Evolutionary conservation across 2,329 filamentous ascomycete genomes (phyloP).

Genomic region (Penicillium digitatum): DNA sequence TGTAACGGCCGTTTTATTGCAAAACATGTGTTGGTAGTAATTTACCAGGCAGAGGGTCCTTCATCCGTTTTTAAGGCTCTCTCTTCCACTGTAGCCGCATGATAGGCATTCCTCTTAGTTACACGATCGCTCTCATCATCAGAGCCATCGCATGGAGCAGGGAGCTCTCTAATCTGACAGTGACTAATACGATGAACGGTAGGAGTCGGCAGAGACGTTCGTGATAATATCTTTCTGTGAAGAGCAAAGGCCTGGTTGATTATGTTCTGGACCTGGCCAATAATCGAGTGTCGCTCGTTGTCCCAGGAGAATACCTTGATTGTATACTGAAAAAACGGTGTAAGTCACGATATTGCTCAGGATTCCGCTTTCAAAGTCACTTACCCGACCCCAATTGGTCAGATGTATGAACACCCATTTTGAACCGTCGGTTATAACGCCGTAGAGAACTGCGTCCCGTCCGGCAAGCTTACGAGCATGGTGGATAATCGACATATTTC

Average conservation of each 20-base stretch:
- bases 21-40: background rate
- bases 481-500: background rate
- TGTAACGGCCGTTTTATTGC: too few relatives aligned
- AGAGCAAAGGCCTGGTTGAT: background rate
- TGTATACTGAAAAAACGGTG: background rate
- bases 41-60: background rate
- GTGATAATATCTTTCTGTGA: background rate
- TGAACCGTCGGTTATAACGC: background rate
- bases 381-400: background rate
- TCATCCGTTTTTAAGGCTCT: background rate
- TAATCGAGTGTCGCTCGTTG: background rate
- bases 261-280: background rate
- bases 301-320: background rate
- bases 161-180: background rate
- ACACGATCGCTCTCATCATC: background rate
- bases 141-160: background rate
- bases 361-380: background rate
- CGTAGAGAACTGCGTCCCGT: background rate
- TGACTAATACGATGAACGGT: background rate
- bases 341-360: background rate
- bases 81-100: background rate
- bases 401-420: slow-evolving; percentile 1
- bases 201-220: background rate
- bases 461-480: background rate
- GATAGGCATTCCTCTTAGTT: background rate